Evolutionary conservation across 345 rosid genomes (phyloP), one percentile per base, ranked within the genome.

Genomic region (Gossypium raimondii): DNA sequence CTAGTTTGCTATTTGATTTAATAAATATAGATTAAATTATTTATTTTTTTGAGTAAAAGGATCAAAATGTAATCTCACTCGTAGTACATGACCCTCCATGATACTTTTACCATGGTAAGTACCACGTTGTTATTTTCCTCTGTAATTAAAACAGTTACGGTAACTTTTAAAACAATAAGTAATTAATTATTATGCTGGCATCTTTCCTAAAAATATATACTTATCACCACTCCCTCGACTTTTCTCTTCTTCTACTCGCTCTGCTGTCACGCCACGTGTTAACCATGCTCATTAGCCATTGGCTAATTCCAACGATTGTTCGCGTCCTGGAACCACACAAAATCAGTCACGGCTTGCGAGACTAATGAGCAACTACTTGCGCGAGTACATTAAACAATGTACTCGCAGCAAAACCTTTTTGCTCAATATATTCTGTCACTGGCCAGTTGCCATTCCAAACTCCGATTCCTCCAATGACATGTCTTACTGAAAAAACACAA

Each of bases 371-470:
- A 73, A 67, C 74, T 48, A 69, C 17, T 0, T 7, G 51, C 65
- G 72, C 60, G 72, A 69, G 66, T 68, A 25, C 7, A 2, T 17
- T 14, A 14, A 25, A 67, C 3, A 0, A 1, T 6, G 22, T 56
- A 72, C 43, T 20, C 27, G 4, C 13, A 1, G 0, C 17, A 2
- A 0, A 0, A 7, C 10, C 9, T 7, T 22, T 67, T 18, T 25
- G 70, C 34, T 11, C 53, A 38, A 59, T 73, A 47, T 20, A 24
- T 67, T 69, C 63, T 56, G 43, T n/a, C 25, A 48, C 48, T 61
- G 48, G 13, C 44, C 22, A 55, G 24, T 67, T 25, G 18, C 18
- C 7, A 45, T 45, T 7, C 66, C 44, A 9, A 64, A n/a, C 27
- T 18, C 47, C 51, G 69, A 65, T 41, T 38, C 69, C 50, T 2